phyloP scores from a whole-genome alignment of 306 rosid genomes.

The Vachellia collinsii region DNA sequence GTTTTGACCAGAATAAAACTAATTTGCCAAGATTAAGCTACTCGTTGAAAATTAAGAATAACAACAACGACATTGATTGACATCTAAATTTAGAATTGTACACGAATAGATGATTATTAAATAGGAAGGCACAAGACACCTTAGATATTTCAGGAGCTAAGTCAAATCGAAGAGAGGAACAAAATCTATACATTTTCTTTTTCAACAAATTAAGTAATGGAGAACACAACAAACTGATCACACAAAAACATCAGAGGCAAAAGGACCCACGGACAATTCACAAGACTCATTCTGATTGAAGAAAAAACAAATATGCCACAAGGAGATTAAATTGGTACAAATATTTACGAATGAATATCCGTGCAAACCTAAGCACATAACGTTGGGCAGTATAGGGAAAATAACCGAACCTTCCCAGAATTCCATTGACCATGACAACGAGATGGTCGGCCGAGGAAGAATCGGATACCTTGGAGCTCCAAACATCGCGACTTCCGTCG shows the following conservation, averaged over 20 bases:
- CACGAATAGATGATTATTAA: background rate
- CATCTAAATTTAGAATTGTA: background rate
- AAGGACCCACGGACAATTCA: background rate
- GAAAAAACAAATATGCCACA: background rate
- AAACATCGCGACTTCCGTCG: slow-evolving; percentile 70
- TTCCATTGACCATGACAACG: slow-evolving; percentile 92
- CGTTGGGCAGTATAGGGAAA: background rate
- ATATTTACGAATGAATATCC: slow-evolving; percentile 9
- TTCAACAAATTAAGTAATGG: background rate
- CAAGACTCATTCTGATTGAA: slow-evolving; percentile 9
- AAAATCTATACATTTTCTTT: background rate
- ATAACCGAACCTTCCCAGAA: slow-evolving; percentile 71
- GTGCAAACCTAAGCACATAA: background rate
- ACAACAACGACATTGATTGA: background rate
- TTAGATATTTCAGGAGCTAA: background rate
- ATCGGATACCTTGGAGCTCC: slow-evolving; percentile 74
- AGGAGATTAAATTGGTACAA: background rate
- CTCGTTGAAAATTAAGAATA: background rate
- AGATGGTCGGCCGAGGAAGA: slow-evolving; percentile 88
- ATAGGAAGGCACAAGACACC: background rate
- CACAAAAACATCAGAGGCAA: background rate
- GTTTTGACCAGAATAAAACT: slow-evolving; percentile 1
- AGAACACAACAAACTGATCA: slow-evolving; percentile 7
- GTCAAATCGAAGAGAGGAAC: background rate
- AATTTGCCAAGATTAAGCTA: background rate